phyloP scores from a whole-genome alignment of 2,329 filamentous ascomycete genomes.

The Cladophialophora exuberans region DNA sequence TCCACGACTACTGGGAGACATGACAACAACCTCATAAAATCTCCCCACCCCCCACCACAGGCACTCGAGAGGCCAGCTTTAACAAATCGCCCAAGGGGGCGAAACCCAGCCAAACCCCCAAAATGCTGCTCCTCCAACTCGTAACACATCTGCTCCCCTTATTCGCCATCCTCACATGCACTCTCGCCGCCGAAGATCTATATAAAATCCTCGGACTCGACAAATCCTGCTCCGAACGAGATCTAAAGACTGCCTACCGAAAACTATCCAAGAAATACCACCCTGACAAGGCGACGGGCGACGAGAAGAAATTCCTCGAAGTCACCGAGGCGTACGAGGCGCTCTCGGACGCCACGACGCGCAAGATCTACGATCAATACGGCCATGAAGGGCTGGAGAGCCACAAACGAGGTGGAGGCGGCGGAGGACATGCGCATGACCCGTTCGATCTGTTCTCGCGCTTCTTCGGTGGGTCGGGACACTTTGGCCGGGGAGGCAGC shows the following conservation, averaged over 20 bases:
- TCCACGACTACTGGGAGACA: no score
- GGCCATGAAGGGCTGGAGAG: conserved; percentile 90
- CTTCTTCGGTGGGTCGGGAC: conserved; percentile 91
- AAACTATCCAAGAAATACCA: conserved; percentile 93
- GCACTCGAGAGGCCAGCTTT: not conserved
- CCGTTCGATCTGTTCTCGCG: conserved; percentile 95
- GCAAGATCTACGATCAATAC: conserved; percentile 90
- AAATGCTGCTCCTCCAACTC: conserved; percentile 28
- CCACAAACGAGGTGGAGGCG: conserved; percentile 72
- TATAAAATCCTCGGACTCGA: conserved; percentile 77
- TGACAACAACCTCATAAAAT: not conserved
- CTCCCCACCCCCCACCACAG: not conserved
- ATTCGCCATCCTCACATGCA: conserved; percentile 25
- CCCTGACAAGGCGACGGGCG: conserved; percentile 92
- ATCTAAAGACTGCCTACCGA: conserved; percentile 93
- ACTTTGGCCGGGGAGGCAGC: conserved; percentile 72
- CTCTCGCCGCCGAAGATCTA: conserved; percentile 44
- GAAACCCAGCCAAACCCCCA: conserved; percentile 9
- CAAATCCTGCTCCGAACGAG: conserved; percentile 77
- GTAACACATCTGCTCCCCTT: conserved; percentile 25
- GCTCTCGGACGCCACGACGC: conserved; percentile 75
- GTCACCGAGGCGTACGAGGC: conserved; percentile 95
- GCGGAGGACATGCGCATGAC: conserved; percentile 66
- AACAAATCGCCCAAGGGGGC: conserved; percentile 3
- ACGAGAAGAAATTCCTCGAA: conserved; percentile 88